Evolutionary conservation across 306 rosid genomes (phyloP).

Genomic region (Fagus sylvatica): DNA sequence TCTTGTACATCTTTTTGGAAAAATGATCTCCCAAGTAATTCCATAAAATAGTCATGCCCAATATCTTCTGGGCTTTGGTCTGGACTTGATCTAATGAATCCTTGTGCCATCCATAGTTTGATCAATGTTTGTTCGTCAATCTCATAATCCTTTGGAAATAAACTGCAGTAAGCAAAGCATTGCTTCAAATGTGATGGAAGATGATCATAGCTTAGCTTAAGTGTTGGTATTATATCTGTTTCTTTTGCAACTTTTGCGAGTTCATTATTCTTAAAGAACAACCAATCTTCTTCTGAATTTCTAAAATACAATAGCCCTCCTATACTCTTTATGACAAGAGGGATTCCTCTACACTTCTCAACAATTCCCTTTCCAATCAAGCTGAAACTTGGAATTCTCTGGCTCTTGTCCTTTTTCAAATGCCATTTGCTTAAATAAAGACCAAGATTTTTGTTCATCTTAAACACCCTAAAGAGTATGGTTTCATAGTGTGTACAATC

Average conservation of each 20-base stretch:
- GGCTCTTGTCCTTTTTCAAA: too few relatives aligned
- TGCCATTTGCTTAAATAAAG: too few relatives aligned
- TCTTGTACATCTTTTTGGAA: constrained; percentile 20
- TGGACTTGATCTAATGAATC: constrained; percentile 27
- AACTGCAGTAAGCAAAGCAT: constrained; percentile 24
- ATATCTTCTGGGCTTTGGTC: constrained; percentile 33
- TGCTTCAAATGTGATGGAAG: constrained; percentile 39
- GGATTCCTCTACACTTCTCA: constrained; percentile 19
- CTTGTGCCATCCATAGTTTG: constrained; percentile 44
- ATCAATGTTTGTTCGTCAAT: constrained; percentile 23
- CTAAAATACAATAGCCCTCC: too few relatives aligned
- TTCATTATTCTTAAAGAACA: too few relatives aligned
- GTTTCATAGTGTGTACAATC: too few relatives aligned
- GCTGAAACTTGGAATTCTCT: neutral
- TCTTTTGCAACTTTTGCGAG: neutral
- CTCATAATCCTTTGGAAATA: constrained; percentile 41
- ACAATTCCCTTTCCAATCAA: constrained; percentile 30
- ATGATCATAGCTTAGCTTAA: constrained; percentile 26
- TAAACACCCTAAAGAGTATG: too few relatives aligned
- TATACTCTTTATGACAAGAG: constrained; percentile 31
- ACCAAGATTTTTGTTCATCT: too few relatives aligned
- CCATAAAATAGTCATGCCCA: constrained; percentile 38
- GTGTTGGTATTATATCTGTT: constrained; percentile 32
- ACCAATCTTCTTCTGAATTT: too few relatives aligned
- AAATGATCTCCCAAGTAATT: constrained; percentile 34